A percentile compares a stretch with the other conserved stretches of the same genome.
Evolutionary conservation across 1,284 basidiomycete species (phyloP).

Genomic region (Cryptococcus floricola): DNA sequence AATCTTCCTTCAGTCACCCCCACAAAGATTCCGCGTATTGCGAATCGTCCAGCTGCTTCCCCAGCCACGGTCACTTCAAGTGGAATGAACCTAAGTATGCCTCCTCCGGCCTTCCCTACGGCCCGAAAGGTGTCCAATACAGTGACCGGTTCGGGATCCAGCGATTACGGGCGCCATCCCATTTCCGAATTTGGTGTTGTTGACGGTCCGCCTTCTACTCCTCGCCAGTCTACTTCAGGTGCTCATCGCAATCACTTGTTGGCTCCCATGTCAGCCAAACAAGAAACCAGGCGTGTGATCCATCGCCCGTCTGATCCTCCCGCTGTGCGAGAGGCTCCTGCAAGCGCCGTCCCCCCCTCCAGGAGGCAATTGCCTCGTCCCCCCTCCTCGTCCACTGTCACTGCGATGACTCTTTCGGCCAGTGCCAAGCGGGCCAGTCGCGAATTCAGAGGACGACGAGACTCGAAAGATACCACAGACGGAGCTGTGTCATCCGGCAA

Average conservation of each 20-base stretch:
- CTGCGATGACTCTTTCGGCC: conserved; percentile 40
- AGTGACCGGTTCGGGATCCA: conserved; percentile 6
- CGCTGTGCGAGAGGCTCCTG: conserved; percentile 7
- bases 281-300: conserved; percentile 17
- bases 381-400: conserved; percentile 31
- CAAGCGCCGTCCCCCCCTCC: conserved; percentile 33
- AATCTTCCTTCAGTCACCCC: conserved; percentile 53
- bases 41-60: conserved; percentile 53
- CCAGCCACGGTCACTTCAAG: conserved; percentile 14
- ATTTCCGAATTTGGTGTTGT: conserved; percentile 30
- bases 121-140: conserved; percentile 17
- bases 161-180: conserved; percentile 11
- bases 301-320: conserved; percentile 2
- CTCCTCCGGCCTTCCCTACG: conserved; percentile 8
- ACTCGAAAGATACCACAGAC: conserved; percentile 17
- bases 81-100: neutral
- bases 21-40: conserved; percentile 91
- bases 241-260: conserved; percentile 39
- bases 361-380: conserved; percentile 62
- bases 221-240: conserved; percentile 21
- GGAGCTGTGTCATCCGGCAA: conserved; percentile 16
- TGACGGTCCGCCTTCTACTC: conserved; percentile 13
- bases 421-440: conserved; percentile 35
- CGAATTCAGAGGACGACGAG: conserved; percentile 20
- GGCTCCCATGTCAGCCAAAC: conserved; percentile 37